Percentiles rank a stretch among this genome's conserved stretches.
Conservation (phyloP, 169 alveolate genomes). For the Eimeria praecox region DNA sequence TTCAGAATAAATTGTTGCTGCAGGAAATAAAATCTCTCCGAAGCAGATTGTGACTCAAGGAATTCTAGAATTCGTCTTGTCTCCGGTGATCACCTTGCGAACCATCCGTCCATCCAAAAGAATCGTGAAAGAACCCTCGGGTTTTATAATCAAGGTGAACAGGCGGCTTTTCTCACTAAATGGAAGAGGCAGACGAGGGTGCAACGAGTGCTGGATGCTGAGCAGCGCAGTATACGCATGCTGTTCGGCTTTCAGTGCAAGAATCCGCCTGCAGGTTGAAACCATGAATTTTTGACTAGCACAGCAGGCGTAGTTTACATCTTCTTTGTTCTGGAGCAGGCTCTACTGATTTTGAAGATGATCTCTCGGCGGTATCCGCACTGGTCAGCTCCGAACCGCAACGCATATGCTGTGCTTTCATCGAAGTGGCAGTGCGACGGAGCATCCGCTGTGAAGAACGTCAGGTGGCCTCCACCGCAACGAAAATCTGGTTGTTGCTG, state of each 20-base stretch:
- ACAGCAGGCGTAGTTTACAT: not conserved
- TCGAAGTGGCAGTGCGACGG: conserved; percentile 21
- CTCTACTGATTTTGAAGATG: conserved; percentile 2
- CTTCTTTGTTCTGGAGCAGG: not conserved
- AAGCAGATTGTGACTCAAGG: not conserved
- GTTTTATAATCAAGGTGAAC: conserved; percentile 13
- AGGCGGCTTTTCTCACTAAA: conserved; percentile 28
- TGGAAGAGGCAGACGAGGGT: conserved; percentile 39
- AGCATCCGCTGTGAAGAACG: conserved; percentile 45
- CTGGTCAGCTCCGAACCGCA: conserved; percentile 58
- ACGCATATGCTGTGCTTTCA: conserved; percentile 23
- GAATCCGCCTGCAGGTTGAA: not conserved
- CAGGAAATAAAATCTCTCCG: not conserved
- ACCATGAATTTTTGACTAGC: not conserved
- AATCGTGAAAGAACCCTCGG: conserved; percentile 45
- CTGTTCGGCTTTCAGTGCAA: not conserved
- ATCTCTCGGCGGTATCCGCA: conserved; percentile 59
- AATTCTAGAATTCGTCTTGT: not conserved
- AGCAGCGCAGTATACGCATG: not conserved
- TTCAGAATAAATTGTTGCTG: not conserved
- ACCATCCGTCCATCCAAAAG: conserved; percentile 29
- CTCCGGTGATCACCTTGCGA: conserved; percentile 28
- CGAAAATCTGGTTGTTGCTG: conserved; percentile 27
- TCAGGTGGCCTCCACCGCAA: conserved; percentile 62
- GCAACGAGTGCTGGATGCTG: conserved; percentile 46